Base-by-base conservation (phyloP, 768 basidiomycete species). In the Mrakia hoshinonis region DNA sequence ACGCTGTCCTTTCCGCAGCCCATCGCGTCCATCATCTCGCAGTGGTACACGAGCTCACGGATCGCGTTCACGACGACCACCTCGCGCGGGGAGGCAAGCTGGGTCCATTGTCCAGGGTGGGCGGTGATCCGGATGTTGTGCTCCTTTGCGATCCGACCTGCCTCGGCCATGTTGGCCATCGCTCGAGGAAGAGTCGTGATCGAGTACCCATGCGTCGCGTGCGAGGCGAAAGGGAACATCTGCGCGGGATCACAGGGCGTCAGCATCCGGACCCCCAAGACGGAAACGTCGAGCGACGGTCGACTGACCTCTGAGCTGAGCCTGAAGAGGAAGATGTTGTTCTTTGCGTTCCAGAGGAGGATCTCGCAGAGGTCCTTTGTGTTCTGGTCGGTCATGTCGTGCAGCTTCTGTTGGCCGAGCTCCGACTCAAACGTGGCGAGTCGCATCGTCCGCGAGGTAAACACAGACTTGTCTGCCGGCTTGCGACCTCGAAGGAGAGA, bases 191-290 rank as follows among this genome's bases (percentile, higher is more conserved):
- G 93, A 22, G 67, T 51, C 10, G 85, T 84, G 31, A 97, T 83
- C 20, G 86, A 84, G 78, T 97, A 96, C 0, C 92, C 92, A 76
- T 92, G 85, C 24, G 82, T 83, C 22, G 80, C 82, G 75, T 97
- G 94, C 1, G 89, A 89, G 0, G 92, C 92, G 75, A 89, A 96
- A 0, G 93, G 92, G 79, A 96, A 95, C 85, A 96, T 87, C 74
- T 92, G 10, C n/a, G 84, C 31, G 55, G 31, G 67, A 43, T 73
- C 60, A 38, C n/a, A 3, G 52, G 46, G 67, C 54, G 52, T 38
- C 38, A 61, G 46, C 20, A 29, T 20, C n/a, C 10, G 24, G 18
- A 22, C 3, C 55, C 1, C 20, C 36, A 34, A 26, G 58, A 34
- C n/a, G 4, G n/a, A 24, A 29, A 2, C n/a, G n/a, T 13, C n/a